Conservation (phyloP, 164 flowering plant genomes). For the Berberis vulgaris region DNA sequence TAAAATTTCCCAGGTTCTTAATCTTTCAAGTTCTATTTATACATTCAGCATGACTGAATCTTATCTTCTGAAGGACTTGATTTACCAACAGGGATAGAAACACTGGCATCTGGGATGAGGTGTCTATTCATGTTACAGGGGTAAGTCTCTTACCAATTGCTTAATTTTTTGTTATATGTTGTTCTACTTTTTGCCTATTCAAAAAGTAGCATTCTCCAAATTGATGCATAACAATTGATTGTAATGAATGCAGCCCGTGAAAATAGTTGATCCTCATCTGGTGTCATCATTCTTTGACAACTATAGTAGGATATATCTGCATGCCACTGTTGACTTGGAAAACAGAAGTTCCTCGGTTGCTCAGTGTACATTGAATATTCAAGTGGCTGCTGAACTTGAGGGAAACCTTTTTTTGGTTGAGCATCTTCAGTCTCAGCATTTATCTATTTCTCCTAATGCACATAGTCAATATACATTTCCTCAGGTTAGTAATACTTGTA, state of each 20-base stretch:
- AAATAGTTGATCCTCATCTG: conserved; percentile 89
- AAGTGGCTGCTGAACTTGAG: conserved; percentile 76
- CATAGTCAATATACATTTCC: conserved; percentile 64
- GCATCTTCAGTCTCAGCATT: conserved; percentile 62
- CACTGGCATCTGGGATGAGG: conserved; percentile 99
- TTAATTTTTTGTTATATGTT: neutral
- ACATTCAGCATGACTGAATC: no score
- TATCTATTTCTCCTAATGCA: conserved; percentile 60
- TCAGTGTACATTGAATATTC: conserved; percentile 71
- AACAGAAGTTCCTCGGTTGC: conserved; percentile 69
- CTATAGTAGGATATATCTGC: conserved; percentile 69
- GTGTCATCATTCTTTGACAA: conserved; percentile 88
- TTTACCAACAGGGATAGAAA: conserved; percentile 76
- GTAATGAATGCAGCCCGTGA: conserved; percentile 74
- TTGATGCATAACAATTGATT: conserved; percentile 1
- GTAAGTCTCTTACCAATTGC: conserved; percentile 37
- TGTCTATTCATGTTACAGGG: conserved; percentile 76
- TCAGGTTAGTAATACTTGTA: conserved; percentile 39
- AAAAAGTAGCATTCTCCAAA: neutral
- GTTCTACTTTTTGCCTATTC: neutral
- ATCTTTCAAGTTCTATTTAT: neutral
- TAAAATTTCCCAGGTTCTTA: neutral
- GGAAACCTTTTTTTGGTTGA: conserved; percentile 57
- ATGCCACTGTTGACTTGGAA: conserved; percentile 68
- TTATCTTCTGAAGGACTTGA: neutral